Base-by-base conservation (phyloP, 306 rosid species). In the Cajanus cajan region DNA sequence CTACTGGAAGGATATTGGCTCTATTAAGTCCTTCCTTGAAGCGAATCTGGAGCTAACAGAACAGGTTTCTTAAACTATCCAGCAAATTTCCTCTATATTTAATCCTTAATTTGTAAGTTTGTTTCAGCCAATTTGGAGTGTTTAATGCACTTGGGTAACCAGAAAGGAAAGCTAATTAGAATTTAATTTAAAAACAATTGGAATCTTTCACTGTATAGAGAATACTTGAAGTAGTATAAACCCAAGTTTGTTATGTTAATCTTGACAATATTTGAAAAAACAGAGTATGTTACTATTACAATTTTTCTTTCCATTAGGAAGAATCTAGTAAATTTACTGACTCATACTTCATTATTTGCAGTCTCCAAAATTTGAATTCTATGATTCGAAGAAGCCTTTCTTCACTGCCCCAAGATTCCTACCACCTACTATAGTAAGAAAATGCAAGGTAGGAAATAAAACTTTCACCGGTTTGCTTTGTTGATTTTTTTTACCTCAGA, bases 1-100 rank as follows among this genome's bases (percentile, higher is more conserved):
- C 77, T 90, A 90, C 52, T 94, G 98, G 98, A 96, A 91, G 82
- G 98, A 91, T 76, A 91, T 94, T 73, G 98, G 97, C 77, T 91
- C 98, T 45, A 83, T 94, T 10, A 89, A 86, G 79, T 91, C 98
- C 44, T 91, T 94, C 76, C 91, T 87, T 65, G 91, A 90, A 71
- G 92, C 98, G 25, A 94, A 91, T 85, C 81, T 94, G 77, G 97
- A 88, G 16, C 89, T 94, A 37, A 91, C 98, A 64, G 94, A 87
- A 43, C 89, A 93, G 93, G 98, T 93, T 71, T 68, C 85, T 76
- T 65, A 37, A 33, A 59, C 71, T 33, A 61, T 57, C 24, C 52
- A 47, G 48, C 13, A 59, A 51, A 18, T 76, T 19, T 62, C 71
- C 25, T 86, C 33, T 15, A 10, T 8, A 2, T 48, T 37, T 55